Percentiles rank a stretch among this genome's conserved stretches.
phyloP scores from a whole-genome alignment of 352 stramenopile genomes.

The Globisporangium spinosum region DNA sequence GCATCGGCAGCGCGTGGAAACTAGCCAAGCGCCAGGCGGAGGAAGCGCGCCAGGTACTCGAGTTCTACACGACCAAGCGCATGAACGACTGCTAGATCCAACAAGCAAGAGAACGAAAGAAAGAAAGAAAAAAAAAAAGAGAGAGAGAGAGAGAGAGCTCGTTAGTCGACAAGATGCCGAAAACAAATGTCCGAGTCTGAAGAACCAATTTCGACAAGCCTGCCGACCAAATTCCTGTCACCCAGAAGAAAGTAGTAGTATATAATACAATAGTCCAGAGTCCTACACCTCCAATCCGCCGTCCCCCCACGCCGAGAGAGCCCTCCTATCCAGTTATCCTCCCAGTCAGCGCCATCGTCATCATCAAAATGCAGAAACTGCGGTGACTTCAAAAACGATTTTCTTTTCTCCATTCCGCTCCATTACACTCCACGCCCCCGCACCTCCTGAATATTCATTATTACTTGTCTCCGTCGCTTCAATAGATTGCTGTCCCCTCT shows the following conservation, averaged over 20 bases:
- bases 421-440: background rate
- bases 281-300: background rate
- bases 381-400: background rate
- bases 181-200: background rate
- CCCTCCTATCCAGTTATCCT: background rate
- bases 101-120: too few relatives aligned
- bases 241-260: slow-evolving; percentile 13
- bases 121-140: too few relatives aligned
- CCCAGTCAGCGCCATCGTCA: background rate
- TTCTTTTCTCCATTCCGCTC: background rate
- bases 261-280: slow-evolving; percentile 9
- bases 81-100: slow-evolving; percentile 4
- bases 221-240: background rate
- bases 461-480: slow-evolving; percentile 11
- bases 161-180: background rate
- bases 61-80: slow-evolving; percentile 43
- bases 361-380: slow-evolving; percentile 12
- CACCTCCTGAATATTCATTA: slow-evolving; percentile 12
- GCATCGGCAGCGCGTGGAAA: slow-evolving; percentile 56
- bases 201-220: background rate
- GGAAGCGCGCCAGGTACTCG: slow-evolving; percentile 50
- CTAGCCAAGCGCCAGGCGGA: slow-evolving; percentile 49
- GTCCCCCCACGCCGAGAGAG: background rate
- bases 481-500: slow-evolving; percentile 9
- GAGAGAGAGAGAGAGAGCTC: too few relatives aligned